A percentile compares a stretch with the other conserved stretches of the same genome.
These are phyloP conservation scores for Kwoniella shivajii DNA, from an alignment of 1,284 basidiomycete genomes.

Conservation along the genomic window DNA sequence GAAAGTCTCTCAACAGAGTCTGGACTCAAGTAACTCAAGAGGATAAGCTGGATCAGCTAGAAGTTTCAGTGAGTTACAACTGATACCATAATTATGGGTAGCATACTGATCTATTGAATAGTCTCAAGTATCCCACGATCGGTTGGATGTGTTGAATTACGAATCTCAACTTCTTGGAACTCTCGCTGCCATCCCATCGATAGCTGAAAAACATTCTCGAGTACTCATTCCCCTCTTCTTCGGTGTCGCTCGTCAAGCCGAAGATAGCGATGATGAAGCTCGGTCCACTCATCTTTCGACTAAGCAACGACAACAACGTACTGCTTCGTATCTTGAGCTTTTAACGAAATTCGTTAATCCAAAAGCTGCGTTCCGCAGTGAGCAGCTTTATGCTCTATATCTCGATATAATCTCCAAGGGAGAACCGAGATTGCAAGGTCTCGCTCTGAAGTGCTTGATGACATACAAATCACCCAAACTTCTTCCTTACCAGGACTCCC, in stretches of 20 bases:
- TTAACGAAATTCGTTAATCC: constrained; percentile 90
- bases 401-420: constrained; percentile 79
- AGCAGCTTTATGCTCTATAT: constrained; percentile 70
- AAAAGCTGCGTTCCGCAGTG: constrained; percentile 75
- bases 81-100: no score
- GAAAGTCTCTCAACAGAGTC: constrained; percentile 18
- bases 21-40: constrained; percentile 31
- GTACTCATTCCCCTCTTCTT: constrained; percentile 79
- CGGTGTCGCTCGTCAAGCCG: constrained; percentile 32
- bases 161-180: constrained; percentile 75
- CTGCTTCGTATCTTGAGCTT: constrained; percentile 76
- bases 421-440: constrained; percentile 74
- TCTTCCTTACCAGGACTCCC: constrained; percentile 65
- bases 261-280: constrained; percentile 19
- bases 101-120: constrained; percentile 49
- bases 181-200: constrained; percentile 65
- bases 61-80: constrained; percentile 42
- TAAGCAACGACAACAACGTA: constrained; percentile 54
- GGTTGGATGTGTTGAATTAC: constrained; percentile 74
- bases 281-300: constrained; percentile 41
- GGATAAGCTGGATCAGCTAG: constrained; percentile 32
- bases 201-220: constrained; percentile 83
- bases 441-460: constrained; percentile 77
- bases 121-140: constrained; percentile 64
- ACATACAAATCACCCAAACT: constrained; percentile 79